phyloP scores from a whole-genome alignment of 2,329 filamentous ascomycete genomes.

The Fusarium goolgardi region DNA sequence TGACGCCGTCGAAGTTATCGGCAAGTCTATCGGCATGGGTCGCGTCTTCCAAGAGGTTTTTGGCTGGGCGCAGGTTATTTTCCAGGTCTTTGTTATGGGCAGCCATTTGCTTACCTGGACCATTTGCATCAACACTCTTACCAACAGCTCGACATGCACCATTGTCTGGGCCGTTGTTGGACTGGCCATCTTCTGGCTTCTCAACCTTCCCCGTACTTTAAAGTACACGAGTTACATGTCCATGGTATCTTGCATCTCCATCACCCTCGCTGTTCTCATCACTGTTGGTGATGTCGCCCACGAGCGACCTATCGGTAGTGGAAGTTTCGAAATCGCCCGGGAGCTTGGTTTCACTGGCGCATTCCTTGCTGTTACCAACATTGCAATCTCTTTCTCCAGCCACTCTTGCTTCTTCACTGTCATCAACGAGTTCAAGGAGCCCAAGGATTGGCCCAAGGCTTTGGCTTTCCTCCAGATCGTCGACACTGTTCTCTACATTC shows the following conservation, averaged over 20 bases:
- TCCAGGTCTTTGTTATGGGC: slow-evolving; percentile 75
- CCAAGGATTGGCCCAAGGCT: slow-evolving; percentile 55
- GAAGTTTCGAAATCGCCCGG: slow-evolving; percentile 49
- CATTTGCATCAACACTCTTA: slow-evolving; percentile 74
- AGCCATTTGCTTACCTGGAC: slow-evolving; percentile 76
- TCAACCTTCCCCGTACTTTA: slow-evolving; percentile 71
- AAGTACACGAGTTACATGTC: slow-evolving; percentile 72
- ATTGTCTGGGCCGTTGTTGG: slow-evolving; percentile 73
- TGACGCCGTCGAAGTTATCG: slow-evolving; percentile 71
- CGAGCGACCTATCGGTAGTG: slow-evolving; percentile 52
- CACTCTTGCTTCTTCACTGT: slow-evolving; percentile 77
- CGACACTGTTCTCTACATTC: slow-evolving; percentile 71
- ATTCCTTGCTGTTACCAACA: slow-evolving; percentile 70
- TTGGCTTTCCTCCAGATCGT: slow-evolving; percentile 67
- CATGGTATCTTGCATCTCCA: slow-evolving; percentile 70
- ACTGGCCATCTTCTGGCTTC: slow-evolving; percentile 66
- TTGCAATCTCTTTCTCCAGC: slow-evolving; percentile 73
- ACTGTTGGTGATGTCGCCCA: slow-evolving; percentile 72
- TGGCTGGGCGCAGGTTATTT: slow-evolving; percentile 68
- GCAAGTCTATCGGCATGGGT: slow-evolving; percentile 59
- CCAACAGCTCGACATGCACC: slow-evolving; percentile 69
- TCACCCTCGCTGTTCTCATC: slow-evolving; percentile 70
- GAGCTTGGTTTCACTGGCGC: slow-evolving; percentile 62
- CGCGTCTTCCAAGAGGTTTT: slow-evolving; percentile 68
- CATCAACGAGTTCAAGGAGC: slow-evolving; percentile 72